Evolutionary conservation across 108 stramenopile species (phyloP).

Genomic region (Nitzschia palea): DNA sequence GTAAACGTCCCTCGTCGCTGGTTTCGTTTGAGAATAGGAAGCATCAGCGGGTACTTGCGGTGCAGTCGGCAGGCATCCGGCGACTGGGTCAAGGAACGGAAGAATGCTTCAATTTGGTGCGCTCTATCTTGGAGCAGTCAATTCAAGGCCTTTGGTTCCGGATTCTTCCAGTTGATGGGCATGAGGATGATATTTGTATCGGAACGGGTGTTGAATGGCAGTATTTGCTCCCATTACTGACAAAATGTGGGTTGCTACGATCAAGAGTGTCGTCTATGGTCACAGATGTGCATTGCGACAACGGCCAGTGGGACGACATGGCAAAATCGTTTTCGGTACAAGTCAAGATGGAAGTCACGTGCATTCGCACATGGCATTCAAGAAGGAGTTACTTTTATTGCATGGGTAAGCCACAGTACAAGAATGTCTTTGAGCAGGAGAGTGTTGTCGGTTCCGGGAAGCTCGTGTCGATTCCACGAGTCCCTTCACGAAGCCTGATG

Average conservation of each 20-base stretch:
- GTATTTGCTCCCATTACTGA: not conserved
- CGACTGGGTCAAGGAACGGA: not conserved
- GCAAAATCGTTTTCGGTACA: not conserved
- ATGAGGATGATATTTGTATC: not conserved
- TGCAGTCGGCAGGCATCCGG: not conserved
- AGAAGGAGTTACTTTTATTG: not conserved
- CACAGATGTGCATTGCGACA: not conserved
- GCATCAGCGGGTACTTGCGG: not conserved
- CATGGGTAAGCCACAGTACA: not conserved
- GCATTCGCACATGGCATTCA: not conserved
- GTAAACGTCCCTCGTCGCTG: not conserved
- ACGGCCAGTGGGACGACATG: not conserved
- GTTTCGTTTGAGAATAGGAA: not conserved
- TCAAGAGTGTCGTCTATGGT: not conserved
- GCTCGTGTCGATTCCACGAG: too few relatives aligned
- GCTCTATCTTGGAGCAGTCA: too few relatives aligned
- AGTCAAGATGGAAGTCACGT: not conserved
- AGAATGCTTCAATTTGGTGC: too few relatives aligned
- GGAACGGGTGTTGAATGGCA: not conserved
- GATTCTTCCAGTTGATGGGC: too few relatives aligned
- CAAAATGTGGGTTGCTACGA: not conserved
- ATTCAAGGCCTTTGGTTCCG: too few relatives aligned
- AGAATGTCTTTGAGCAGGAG: not conserved
- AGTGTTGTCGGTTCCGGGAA: not conserved
- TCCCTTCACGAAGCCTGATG: not conserved